Percentiles rank a stretch among this genome's conserved stretches.
phyloP scores from a whole-genome alignment of 257 asterid species.

The Agastache rugosa region DNA sequence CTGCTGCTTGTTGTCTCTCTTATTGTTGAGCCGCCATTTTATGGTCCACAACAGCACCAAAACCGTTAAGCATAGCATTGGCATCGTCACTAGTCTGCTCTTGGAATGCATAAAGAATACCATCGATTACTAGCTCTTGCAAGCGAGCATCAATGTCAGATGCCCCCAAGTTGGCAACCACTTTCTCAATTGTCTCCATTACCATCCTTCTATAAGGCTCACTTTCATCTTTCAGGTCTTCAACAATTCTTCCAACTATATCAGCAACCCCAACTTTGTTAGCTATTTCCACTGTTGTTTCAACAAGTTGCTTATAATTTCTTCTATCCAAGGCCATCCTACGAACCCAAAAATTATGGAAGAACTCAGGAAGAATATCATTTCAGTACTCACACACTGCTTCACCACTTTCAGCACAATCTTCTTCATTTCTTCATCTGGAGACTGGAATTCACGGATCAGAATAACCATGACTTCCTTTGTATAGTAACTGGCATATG shows the following conservation, averaged over 20 bases:
- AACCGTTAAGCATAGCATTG: conserved; percentile 90
- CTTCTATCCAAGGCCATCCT: conserved; percentile 95
- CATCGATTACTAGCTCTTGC: conserved; percentile 84
- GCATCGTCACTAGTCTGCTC: conserved; percentile 96
- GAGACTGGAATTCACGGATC: conserved; percentile 91
- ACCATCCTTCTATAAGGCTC: conserved; percentile 96
- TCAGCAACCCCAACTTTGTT: conserved; percentile 90
- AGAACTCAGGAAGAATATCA: conserved; percentile 91
- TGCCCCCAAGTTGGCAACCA: conserved; percentile 83
- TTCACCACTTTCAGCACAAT: conserved; percentile 93
- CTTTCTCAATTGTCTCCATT: conserved; percentile 94
- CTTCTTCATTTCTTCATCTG: conserved; percentile 95
- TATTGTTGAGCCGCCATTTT: conserved; percentile 88
- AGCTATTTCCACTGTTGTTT: conserved; percentile 88
- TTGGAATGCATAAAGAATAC: conserved; percentile 87
- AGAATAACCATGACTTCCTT: conserved; percentile 90
- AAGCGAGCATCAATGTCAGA: conserved; percentile 88
- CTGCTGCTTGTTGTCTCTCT: conserved; percentile 93
- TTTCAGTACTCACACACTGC: conserved; percentile 93
- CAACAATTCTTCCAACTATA: conserved; percentile 85
- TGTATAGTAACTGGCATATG: conserved; percentile 88
- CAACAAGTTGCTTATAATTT: conserved; percentile 87
- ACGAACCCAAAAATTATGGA: conserved; percentile 87
- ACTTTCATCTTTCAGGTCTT: conserved; percentile 88
- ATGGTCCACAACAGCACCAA: conserved; percentile 94